These are phyloP conservation scores for Knoxdaviesia proteae DNA, from an alignment of 2,329 filamentous ascomycete species.

Conservation along the genomic window DNA sequence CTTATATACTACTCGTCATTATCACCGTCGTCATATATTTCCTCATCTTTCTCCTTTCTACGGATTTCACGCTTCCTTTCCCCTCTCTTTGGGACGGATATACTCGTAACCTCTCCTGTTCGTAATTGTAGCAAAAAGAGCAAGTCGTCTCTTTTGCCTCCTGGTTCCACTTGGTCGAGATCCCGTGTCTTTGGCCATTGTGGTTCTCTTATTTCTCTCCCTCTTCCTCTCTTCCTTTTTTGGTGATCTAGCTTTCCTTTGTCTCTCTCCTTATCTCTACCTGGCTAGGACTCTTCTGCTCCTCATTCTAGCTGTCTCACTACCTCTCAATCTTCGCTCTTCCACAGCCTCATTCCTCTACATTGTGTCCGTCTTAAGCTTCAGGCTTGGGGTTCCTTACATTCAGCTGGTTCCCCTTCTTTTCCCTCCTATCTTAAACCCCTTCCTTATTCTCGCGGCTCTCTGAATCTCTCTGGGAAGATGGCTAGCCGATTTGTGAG, in stretches of 20 bases:
- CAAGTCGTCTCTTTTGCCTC: neutral
- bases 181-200: too few species aligned
- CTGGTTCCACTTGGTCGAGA: too few species aligned
- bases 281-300: neutral
- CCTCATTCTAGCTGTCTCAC: slow-evolving; percentile 1
- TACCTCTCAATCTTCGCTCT: slow-evolving; percentile 3
- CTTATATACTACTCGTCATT: neutral
- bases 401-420: neutral
- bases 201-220: too few species aligned
- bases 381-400: neutral
- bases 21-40: neutral
- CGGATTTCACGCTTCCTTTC: neutral
- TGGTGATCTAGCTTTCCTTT: too few species aligned
- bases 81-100: neutral
- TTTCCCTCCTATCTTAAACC: neutral
- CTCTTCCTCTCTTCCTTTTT: too few species aligned
- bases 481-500: slow-evolving; percentile 47
- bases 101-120: neutral
- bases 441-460: neutral
- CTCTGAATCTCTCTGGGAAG: slow-evolving; percentile 8
- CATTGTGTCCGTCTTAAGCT: neutral
- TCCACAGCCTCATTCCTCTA: neutral
- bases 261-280: neutral
- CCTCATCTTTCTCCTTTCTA: neutral
- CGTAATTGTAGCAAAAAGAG: neutral